Percentiles rank a stretch among this genome's conserved stretches.
phyloP scores from a whole-genome alignment of 78 protist genomes.

The Diacronema lutheri region DNA sequence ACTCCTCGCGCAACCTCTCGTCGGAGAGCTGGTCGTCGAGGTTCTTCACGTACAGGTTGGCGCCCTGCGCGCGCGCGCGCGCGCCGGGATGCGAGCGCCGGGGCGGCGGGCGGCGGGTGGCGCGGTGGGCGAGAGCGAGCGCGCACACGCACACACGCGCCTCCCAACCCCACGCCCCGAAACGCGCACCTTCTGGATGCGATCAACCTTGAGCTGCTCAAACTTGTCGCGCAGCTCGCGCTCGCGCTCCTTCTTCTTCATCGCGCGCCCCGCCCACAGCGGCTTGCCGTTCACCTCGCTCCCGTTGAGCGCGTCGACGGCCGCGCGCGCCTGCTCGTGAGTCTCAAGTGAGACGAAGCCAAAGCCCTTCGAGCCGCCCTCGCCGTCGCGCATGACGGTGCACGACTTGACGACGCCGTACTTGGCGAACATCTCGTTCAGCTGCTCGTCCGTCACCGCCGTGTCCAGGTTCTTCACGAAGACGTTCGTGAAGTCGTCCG shows the following conservation, averaged over 20 bases:
- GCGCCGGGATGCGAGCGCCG: no score
- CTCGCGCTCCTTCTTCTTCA: conserved; percentile 86
- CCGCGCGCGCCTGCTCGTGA: conserved; percentile 78
- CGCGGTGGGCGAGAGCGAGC: no score
- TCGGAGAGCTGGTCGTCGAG: conserved; percentile 88
- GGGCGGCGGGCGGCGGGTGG: no score
- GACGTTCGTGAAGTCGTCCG: conserved; percentile 83
- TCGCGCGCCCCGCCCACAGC: conserved; percentile 82
- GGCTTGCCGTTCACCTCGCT: conserved; percentile 61
- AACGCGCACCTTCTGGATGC: conserved; percentile 43
- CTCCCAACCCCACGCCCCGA: no score
- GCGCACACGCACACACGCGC: no score
- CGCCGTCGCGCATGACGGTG: conserved; percentile 59
- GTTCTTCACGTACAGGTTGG: conserved; percentile 96
- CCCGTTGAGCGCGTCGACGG: conserved; percentile 76
- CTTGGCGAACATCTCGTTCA: conserved; percentile 55
- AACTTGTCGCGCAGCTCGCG: conserved; percentile 65
- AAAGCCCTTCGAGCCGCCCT: conserved; percentile 80
- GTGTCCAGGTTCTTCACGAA: conserved; percentile 83
- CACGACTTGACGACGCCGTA: conserved; percentile 77
- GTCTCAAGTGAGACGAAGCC: conserved; percentile 92
- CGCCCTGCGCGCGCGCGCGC: conserved; percentile 39
- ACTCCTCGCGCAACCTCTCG: conserved; percentile 74
- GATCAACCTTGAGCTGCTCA: conserved; percentile 63
- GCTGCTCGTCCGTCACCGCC: conserved; percentile 36